phyloP scores from a whole-genome alignment of 2,329 filamentous ascomycete genomes.

The Monosporascus sp. region DNA sequence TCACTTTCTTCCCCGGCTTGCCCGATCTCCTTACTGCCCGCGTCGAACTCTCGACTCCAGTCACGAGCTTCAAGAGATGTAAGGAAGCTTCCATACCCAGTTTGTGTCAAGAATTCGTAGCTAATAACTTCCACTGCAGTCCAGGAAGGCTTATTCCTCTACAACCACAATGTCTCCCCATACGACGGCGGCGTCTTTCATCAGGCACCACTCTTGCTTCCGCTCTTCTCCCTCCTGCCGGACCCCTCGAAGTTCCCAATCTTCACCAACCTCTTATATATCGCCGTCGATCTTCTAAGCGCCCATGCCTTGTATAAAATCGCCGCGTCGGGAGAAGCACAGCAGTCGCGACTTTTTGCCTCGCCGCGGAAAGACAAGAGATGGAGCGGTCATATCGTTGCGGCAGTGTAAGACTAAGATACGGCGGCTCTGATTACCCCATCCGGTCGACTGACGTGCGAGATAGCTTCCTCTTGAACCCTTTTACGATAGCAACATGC shows the following conservation, averaged over 20 bases:
- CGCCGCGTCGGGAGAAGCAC: conserved; percentile 73
- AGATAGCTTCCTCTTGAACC: conserved; percentile 82
- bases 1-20: conserved; percentile 73
- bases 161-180: conserved; percentile 91
- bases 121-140: conserved; percentile 45
- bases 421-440: background rate
- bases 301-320: conserved; percentile 75
- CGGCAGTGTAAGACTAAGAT: conserved; percentile 60
- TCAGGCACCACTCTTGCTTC: conserved; percentile 83
- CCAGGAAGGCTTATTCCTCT: conserved; percentile 93
- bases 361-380: conserved; percentile 69
- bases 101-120: background rate
- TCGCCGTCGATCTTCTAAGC: conserved; percentile 72
- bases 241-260: conserved; percentile 60
- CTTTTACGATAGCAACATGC: conserved; percentile 87
- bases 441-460: background rate
- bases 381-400: conserved; percentile 71
- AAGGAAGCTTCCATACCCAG: conserved; percentile 29
- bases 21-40: conserved; percentile 81
- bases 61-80: conserved; percentile 98
- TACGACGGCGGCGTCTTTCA: conserved; percentile 87
- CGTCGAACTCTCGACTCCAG: conserved; percentile 93
- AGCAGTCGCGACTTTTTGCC: conserved; percentile 67
- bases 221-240: conserved; percentile 85
- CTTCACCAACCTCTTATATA: conserved; percentile 75